Conservation (phyloP, 2,329 filamentous ascomycete species). For the Alternaria ventricosa region DNA sequence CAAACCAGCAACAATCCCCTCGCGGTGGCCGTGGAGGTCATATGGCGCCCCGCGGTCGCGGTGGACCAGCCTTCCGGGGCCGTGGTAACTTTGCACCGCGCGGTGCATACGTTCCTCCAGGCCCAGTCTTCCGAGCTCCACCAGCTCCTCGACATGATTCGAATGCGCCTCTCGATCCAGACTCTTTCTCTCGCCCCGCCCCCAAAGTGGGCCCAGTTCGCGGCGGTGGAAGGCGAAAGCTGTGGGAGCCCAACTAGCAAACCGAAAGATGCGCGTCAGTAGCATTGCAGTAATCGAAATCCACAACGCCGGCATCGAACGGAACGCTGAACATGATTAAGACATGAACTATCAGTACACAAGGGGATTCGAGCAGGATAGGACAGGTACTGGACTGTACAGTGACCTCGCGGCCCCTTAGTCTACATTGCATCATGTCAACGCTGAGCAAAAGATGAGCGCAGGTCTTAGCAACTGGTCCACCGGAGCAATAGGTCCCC, state of each 20-base stretch:
- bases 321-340: constrained; percentile 3
- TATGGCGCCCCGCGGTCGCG: constrained; percentile 30
- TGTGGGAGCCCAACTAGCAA: constrained; percentile 51
- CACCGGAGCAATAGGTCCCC: background rate
- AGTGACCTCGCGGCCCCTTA: background rate
- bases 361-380: background rate
- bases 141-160: constrained; percentile 42
- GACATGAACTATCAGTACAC: background rate
- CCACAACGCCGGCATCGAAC: constrained; percentile 1
- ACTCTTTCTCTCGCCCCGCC: constrained; percentile 48
- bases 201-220: constrained; percentile 37
- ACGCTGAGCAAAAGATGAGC: background rate
- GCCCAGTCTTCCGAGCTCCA: constrained; percentile 31
- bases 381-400: constrained; percentile 1
- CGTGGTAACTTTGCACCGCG: constrained; percentile 40
- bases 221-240: constrained; percentile 43
- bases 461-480: background rate
- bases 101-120: constrained; percentile 40
- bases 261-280: constrained; percentile 10
- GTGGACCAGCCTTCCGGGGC: constrained; percentile 31
- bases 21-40: constrained; percentile 43
- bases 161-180: constrained; percentile 48
- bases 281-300: constrained; percentile 8
- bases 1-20: constrained; percentile 35
- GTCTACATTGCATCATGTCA: constrained; percentile 2